Evolutionary conservation across 192 early-diverging fungal species (phyloP), one percentile per base, ranked within the genome.

Genomic region (Mortierella hygrophila): DNA sequence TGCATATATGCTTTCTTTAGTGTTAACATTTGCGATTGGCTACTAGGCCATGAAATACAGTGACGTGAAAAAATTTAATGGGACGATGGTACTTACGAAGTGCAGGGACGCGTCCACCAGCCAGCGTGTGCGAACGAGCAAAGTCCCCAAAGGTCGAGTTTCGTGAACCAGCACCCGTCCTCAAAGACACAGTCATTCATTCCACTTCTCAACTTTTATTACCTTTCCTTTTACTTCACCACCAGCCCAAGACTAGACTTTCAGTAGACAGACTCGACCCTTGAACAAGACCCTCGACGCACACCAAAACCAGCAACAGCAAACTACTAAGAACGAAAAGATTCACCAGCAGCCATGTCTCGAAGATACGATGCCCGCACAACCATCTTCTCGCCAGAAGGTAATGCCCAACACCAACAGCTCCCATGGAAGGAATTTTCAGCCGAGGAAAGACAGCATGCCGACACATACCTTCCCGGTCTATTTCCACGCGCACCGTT

Each of bases 311-410:
- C 44, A 41, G 21, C 71, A 21, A 40, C 38, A 70, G 8, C 60
- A 60, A 35, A 32, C 11, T 26, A 65, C 60, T 65, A 32, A 26
- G 13, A 65, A 26, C 0, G 26, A 65, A 32, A 29, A 65, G 29
- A 65, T 65, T 38, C 37, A 75, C 16, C 42, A 32, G 35, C 49
- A 79, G 60, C 47, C 68, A 99, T 98, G 97, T 96, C 98, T 41
- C 93, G 98, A 88, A 93, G 98, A 91, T 99, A 99, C 93, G 98
- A 99, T 91, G 94, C 97, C 41, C 95, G 97, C 87, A 99, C 98
- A 69, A 99, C 98, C 49, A 99, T 99, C 88, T 99, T 99, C 90
- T 99, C 98, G 82, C 98, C 98, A 75, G 98, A 99, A 92, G 98
- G 98, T 98, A 93, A 69, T 68, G 65, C n/a, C 13, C 40, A 29